phyloP scores from a whole-genome alignment of 192 early-diverging fungal species.

The Funneliformis geosporum region DNA sequence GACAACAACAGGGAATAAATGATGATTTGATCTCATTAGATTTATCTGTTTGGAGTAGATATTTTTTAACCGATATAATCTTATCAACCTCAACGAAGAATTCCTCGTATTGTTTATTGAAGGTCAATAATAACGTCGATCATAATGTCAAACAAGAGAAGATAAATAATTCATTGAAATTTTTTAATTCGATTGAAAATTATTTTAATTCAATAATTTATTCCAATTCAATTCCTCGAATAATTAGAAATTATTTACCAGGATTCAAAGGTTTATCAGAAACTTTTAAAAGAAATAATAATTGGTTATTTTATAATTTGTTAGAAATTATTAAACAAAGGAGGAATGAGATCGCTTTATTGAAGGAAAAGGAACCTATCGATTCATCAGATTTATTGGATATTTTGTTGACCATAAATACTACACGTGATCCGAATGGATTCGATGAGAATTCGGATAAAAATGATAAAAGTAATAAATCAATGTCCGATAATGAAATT shows the following conservation, averaged over 20 bases:
- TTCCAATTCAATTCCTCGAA: not conserved
- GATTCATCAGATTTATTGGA: not conserved
- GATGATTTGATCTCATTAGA: not conserved
- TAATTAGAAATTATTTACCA: slow-evolving; percentile 9
- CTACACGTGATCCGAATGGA: not conserved
- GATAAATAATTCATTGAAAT: not conserved
- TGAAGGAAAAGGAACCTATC: not conserved
- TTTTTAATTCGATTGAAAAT: not conserved
- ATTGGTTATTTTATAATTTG: not conserved
- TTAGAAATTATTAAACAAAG: slow-evolving; percentile 18
- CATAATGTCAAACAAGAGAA: not conserved
- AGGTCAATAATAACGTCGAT: not conserved
- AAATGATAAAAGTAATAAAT: not conserved
- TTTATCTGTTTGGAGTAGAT: slow-evolving; percentile 4
- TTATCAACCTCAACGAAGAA: not conserved
- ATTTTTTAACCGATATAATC: slow-evolving; percentile 3
- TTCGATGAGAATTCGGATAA: not conserved
- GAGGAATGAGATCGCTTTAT: not conserved
- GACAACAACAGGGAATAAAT: not conserved
- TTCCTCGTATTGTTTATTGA: not conserved
- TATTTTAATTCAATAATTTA: slow-evolving; percentile 2
- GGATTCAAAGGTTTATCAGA: not conserved
- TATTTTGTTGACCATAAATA: slow-evolving; percentile 17
- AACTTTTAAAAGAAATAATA: not conserved
- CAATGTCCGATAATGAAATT: slow-evolving; percentile 17